These are phyloP conservation scores for Daldinia bambusicola DNA, from an alignment of 495 filamentous ascomycete genomes.

Conservation along the genomic window DNA sequence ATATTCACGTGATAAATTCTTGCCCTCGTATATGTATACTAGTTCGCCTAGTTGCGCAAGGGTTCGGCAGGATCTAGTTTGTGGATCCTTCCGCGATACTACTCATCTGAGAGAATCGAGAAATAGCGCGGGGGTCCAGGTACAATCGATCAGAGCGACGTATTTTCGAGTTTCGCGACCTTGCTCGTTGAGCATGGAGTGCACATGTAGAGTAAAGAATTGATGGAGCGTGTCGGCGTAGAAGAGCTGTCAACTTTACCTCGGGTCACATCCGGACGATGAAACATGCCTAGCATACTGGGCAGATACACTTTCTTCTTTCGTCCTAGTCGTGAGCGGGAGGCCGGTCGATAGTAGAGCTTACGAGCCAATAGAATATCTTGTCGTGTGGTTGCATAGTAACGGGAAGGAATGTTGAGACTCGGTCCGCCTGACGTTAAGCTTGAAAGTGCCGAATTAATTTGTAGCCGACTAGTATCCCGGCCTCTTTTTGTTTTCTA, in stretches of 20 bases:
- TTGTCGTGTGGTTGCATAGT: not conserved
- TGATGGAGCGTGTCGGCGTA: not conserved
- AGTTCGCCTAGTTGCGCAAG: not conserved
- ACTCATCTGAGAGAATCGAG: not conserved
- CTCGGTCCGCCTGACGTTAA: not conserved
- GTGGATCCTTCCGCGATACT: not conserved
- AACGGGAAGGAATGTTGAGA: not conserved
- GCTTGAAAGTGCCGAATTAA: not conserved
- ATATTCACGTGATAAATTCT: not conserved
- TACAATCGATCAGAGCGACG: not conserved
- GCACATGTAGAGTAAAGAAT: not conserved
- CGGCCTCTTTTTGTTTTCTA: not conserved
- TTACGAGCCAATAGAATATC: not conserved
- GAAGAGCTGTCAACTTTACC: not conserved
- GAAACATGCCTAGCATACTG: not conserved
- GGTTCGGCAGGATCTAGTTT: not conserved
- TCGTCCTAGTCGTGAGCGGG: not conserved
- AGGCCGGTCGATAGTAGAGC: not conserved
- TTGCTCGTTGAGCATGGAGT: not conserved
- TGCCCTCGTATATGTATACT: constrained; percentile 1
- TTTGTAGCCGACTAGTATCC: not conserved
- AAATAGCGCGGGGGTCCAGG: not conserved
- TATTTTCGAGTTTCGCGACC: not conserved
- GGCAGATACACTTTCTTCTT: not conserved
- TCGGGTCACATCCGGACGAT: not conserved